phyloP scores from a whole-genome alignment of 129 eudicot genomes.

The Kitagawia praeruptora region DNA sequence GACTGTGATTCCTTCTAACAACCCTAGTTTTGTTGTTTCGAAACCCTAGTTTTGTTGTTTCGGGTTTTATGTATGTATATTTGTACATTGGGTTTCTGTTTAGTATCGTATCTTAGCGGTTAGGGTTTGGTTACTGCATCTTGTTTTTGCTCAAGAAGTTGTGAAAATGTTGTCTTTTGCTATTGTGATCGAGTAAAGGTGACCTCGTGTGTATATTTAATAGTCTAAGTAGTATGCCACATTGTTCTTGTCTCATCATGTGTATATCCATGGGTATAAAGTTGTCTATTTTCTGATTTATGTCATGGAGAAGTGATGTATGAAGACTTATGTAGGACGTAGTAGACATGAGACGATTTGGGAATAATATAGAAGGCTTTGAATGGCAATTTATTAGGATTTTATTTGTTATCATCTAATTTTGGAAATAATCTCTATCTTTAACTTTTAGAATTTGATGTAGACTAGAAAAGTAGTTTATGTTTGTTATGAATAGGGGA shows the following conservation, averaged over 20 bases:
- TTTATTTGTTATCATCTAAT: background rate
- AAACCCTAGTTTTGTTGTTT: background rate
- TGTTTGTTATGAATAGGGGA: background rate
- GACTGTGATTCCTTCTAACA: background rate
- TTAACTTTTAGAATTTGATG: no score
- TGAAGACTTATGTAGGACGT: background rate
- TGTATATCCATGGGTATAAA: background rate
- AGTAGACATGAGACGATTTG: background rate
- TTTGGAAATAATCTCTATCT: background rate
- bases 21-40: background rate
- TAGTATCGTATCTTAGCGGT: background rate
- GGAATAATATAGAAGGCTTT: background rate
- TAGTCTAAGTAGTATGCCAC: background rate
- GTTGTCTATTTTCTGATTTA: no score
- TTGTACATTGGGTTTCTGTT: background rate
- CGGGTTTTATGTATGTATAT: background rate
- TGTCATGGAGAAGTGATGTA: background rate
- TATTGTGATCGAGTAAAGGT: no score
- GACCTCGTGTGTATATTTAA: background rate
- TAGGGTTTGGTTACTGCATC: background rate
- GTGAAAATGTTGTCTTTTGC: background rate
- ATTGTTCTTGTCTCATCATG: background rate
- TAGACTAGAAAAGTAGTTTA: background rate
- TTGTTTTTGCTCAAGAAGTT: background rate
- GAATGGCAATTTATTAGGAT: background rate